phyloP scores from a whole-genome alignment of 768 basidiomycete genomes.

The Psilocybe tampanensis region DNA sequence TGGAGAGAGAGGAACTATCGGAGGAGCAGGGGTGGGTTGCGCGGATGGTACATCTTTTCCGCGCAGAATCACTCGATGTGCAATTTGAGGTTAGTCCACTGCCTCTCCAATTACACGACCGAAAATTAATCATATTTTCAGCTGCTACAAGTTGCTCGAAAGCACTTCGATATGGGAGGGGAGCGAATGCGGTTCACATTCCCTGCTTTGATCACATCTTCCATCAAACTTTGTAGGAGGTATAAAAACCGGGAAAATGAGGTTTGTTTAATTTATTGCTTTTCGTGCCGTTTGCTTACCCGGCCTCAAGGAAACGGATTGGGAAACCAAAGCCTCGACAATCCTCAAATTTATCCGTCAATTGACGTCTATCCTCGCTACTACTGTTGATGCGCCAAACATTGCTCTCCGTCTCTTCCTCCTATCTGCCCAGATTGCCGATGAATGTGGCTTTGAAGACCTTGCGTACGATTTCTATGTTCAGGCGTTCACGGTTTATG shows the following conservation, averaged over 20 bases:
- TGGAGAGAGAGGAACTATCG: slow-evolving; percentile 88
- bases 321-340: slow-evolving; percentile 81
- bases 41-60: slow-evolving; percentile 95
- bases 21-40: slow-evolving; percentile 99
- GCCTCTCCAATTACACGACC: not conserved
- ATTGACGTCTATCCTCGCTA: slow-evolving; percentile 89
- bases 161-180: slow-evolving; percentile 88
- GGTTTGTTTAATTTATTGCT: slow-evolving; percentile 37
- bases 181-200: slow-evolving; percentile 97
- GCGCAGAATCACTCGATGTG: slow-evolving; percentile 79
- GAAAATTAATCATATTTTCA: slow-evolving; percentile 28
- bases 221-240: slow-evolving; percentile 89
- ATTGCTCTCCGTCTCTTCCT: slow-evolving; percentile 94
- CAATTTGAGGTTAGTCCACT: slow-evolving; percentile 79
- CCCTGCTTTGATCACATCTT: slow-evolving; percentile 92
- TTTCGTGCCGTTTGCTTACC: slow-evolving; percentile 4
- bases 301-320: slow-evolving; percentile 72
- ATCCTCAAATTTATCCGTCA: slow-evolving; percentile 96
- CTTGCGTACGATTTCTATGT: slow-evolving; percentile 98
- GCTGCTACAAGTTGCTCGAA: slow-evolving; percentile 90
- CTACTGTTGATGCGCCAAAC: slow-evolving; percentile 90
- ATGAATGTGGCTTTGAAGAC: slow-evolving; percentile 94
- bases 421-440: slow-evolving; percentile 92
- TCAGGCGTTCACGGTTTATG: slow-evolving; percentile 97
- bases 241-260: slow-evolving; percentile 84